Base-by-base conservation (phyloP, 805 yeast genomes). In the Pichia manshurica region DNA sequence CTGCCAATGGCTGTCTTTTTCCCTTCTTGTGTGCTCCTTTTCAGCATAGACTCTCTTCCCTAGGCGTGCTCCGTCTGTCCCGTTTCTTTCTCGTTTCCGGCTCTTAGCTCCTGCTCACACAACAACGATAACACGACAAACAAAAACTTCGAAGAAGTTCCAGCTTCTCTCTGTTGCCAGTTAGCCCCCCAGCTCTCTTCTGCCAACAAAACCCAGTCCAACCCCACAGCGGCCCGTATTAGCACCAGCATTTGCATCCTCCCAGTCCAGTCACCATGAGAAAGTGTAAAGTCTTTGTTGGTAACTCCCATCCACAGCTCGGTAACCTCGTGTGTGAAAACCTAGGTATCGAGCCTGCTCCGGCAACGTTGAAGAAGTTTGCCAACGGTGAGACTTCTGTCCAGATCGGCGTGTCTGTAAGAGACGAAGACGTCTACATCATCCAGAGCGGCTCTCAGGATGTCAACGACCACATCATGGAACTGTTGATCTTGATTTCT, bases 351-450 rank as follows among this genome's bases (percentile, higher is more conserved):
- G 87, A 87, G 60, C 89, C 96, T 10, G 98, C 97, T 25, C 95
- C 96, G 25, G 87, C 95, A 62, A 80, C 93, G 9, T 72, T 91
- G 57, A 84, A 86, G 67, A 90, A 89, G 68, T 93, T 93, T 68
- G 86, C 96, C 53, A 93, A 93, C 63, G 99, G 99, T 47, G 99
- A 93, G 70, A 93, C 99, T 4, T 85, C 95, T 39, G 96, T 95
- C 41, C 96, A 87, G 64, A 87, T 91, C 55, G 96, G 97, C 40
- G 90, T 84, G 28, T 87, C 95, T 31, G 96, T 93, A 40, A 80
- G 99, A 67, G 98, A 93, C 64, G 97, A 93, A 66, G 98, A 93
- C 62, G 96, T 93, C 23, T 90, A 88, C 62, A 88, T 88, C 56
- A 85, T 91, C 55, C 96, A 90, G 65, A 82, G 90, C 36, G 95